Base-by-base conservation (phyloP, 805 yeast genomes). In the Saccharomycopsis amapae region DNA sequence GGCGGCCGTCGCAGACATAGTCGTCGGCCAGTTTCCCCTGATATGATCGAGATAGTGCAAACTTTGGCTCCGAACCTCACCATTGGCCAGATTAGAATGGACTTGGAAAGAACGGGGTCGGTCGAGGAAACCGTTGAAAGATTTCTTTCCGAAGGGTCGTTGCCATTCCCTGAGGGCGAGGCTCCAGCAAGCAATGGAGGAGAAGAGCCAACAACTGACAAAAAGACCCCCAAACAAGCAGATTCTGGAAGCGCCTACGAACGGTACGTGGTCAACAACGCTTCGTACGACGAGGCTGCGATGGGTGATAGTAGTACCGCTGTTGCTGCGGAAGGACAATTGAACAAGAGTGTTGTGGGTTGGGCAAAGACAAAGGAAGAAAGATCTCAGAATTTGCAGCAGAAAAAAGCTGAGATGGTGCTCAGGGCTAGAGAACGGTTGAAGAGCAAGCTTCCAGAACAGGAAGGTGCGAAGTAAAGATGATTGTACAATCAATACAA, bases 41-140 rank as follows among this genome's bases (percentile, higher is more conserved):
- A 75, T 47, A 90, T 90, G 97, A 71, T 90, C 37, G 93, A 83
- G 52, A 80, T 85, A 0, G 96, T 90, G 2, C 84, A 79, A 55
- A 78, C 87, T 35, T 69, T 90, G 45, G 95, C 88, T 0, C 96
- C 97, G 3, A 68, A 69, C 18, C 65, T 85, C 26, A 69, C 84
- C 1, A 72, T 64, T 3, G 84, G 75, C 5, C 94, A 85, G 58
- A 86, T 93, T 50, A 69, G 79, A 50, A 69, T 71, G 51, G 95
- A 84, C 59, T 71, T 93, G 51, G 78, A 80, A 56, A 69, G 76
- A 49, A 78, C 93, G 0, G 94, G 95, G 0, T 79, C 84, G 5
- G 89, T 89, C 1, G 89, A 86, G 60, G 73, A 63, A 6, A 89
- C 97, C 0, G 79, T 88, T 7, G 85, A 87, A 42, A 72, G 79